phyloP scores from a whole-genome alignment of 306 rosid genomes.

The Senna tora region DNA sequence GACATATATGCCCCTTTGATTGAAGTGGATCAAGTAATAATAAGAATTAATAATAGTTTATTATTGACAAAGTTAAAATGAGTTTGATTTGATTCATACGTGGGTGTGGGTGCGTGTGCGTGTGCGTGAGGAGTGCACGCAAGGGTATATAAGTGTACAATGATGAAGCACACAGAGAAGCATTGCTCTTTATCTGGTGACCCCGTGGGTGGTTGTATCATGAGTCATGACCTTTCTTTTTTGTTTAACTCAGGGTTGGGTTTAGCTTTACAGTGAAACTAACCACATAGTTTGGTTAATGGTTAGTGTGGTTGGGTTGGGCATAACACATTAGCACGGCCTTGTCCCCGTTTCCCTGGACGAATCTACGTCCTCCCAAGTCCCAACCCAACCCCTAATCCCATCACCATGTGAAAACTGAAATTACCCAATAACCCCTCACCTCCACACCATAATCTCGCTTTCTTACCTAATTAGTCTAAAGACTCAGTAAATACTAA shows the following conservation, averaged over 20 bases:
- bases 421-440: conserved; percentile 20
- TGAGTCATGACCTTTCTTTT: conserved; percentile 19
- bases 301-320: conserved; percentile 26
- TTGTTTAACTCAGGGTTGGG: conserved; percentile 32
- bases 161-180: conserved; percentile 47
- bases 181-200: conserved; percentile 25
- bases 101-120: conserved; percentile 67
- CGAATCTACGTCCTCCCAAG: conserved; percentile 35
- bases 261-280: conserved; percentile 22
- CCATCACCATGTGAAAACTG: conserved; percentile 38
- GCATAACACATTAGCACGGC: too few relatives aligned
- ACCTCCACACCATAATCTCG: conserved; percentile 2
- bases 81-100: conserved; percentile 41
- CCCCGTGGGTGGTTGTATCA: conserved; percentile 40
- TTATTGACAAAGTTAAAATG: background rate
- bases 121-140: conserved; percentile 63
- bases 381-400: conserved; percentile 21
- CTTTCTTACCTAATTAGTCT: background rate
- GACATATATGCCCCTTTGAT: conserved; percentile 66
- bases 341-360: conserved; percentile 44
- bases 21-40: conserved; percentile 6
- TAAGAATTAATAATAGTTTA: background rate
- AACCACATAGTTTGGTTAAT: conserved; percentile 28
- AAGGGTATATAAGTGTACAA: conserved; percentile 61
- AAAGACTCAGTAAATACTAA: too few relatives aligned